Percentiles rank a stretch among this genome's conserved stretches.
Conservation (phyloP, 1,284 basidiomycete genomes). For the Sphaerobolus stellatus region DNA sequence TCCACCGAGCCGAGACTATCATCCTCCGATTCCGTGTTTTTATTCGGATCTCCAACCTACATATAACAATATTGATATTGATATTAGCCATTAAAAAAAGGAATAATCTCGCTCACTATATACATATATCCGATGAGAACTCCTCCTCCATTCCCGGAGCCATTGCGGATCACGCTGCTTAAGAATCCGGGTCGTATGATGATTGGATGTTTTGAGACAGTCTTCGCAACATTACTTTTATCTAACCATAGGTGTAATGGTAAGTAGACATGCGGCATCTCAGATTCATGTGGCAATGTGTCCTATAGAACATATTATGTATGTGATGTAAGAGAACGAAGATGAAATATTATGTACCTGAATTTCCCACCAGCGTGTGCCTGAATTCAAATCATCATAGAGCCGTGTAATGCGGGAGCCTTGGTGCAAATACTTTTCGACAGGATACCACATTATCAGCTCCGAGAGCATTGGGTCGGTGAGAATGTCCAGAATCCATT, state of each 20-base stretch:
- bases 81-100: background rate
- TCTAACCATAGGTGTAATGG: slow-evolving; percentile 34
- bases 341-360: slow-evolving; percentile 18
- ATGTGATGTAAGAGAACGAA: background rate
- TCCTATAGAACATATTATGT: background rate
- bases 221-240: slow-evolving; percentile 26
- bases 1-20: slow-evolving; percentile 13
- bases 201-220: slow-evolving; percentile 31
- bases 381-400: slow-evolving; percentile 29
- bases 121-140: slow-evolving; percentile 16
- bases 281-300: slow-evolving; percentile 9
- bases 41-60: slow-evolving; percentile 21
- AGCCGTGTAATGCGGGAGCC: slow-evolving; percentile 5
- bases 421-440: background rate
- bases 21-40: slow-evolving; percentile 19
- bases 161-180: slow-evolving; percentile 28
- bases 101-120: slow-evolving; percentile 19
- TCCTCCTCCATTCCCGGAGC: slow-evolving; percentile 32
- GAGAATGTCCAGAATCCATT: background rate
- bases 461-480: background rate
- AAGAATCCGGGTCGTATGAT: slow-evolving; percentile 24
- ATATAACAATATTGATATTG: background rate
- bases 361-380: slow-evolving; percentile 24
- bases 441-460: background rate
- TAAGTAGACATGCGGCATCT: slow-evolving; percentile 23